Evolutionary conservation across 768 basidiomycete genomes (phyloP), one percentile per base, ranked within the genome.

Genomic region (Lactarius evosmus): DNA sequence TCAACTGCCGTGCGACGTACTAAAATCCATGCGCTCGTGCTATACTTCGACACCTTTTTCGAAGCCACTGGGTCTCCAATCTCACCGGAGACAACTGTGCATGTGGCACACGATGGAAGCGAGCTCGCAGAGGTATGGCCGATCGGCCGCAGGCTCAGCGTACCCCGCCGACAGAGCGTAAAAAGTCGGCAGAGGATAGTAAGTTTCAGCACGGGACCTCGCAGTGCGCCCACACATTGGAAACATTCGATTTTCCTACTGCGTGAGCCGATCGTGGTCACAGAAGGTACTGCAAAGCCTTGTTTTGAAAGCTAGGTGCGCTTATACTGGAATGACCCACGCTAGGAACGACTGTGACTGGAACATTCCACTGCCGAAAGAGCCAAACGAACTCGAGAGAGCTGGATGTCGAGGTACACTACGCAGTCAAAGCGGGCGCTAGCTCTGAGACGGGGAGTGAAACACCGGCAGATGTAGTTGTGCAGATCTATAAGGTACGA

Each of bases 1-100:
- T 84, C 87, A 5, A 86, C 82, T 1, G 78, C 81, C 2, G 76
- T 79, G 12, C 82, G 82, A 66, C 82, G 85, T 36, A 83, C 82
- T 5, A 88, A 88, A 72, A 79, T 91, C 49, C 85, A 85, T 71
- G 81, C 91, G 7, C 86, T 98, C 77, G 80, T 97, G 29, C 84
- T 95, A 19, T 96, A 96, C 77, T 98, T 98, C 71, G 96, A 98
- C 76, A 89, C 90, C 0, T 98, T 95, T 80, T 98, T 98, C 80
- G 85, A 85, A 0, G 74, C 78, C 66, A 78, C 74, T 32, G 88
- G 83, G 11, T 77, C 77, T 49, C 82, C 83, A 1, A 75, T 88
- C 7, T 74, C 85, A 0, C 78, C 82, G 0, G 77, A 77, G 36
- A 81, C 81, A 0, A 70, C 81, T 25, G 88, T 85, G 9, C 80